These are phyloP conservation scores for Malus hybrid DNA, from an alignment of 331 rosid species.

Conservation along the genomic window DNA sequence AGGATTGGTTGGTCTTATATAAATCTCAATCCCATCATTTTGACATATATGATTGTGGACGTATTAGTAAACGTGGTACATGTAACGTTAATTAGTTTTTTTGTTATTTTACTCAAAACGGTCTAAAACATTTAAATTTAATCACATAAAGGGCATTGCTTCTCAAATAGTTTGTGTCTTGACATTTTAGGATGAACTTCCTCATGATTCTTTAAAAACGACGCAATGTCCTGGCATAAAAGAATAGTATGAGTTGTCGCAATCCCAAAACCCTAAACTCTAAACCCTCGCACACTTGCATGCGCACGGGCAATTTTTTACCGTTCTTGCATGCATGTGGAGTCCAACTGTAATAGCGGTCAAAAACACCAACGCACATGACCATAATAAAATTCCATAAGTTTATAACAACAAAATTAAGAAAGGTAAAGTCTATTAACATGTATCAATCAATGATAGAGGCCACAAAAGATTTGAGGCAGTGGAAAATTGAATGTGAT, in stretches of 20 bases:
- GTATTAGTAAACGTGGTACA: too few relatives aligned
- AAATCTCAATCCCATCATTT: too few relatives aligned
- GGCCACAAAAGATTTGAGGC: too few relatives aligned
- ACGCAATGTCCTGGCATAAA: background rate
- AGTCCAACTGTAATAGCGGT: background rate
- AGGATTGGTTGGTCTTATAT: background rate
- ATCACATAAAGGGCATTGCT: background rate
- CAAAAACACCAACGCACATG: background rate
- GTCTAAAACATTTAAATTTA: background rate
- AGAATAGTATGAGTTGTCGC: too few relatives aligned
- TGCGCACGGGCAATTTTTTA: background rate
- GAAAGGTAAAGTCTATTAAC: too few relatives aligned
- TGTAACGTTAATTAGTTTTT: background rate
- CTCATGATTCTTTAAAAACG: background rate
- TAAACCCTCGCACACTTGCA: background rate
- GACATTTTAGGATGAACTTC: background rate
- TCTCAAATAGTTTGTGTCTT: background rate
- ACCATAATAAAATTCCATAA: background rate
- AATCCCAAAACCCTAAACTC: background rate
- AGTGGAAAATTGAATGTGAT: slow-evolving; percentile 2
- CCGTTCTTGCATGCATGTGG: background rate
- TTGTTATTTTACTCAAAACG: background rate
- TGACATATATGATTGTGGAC: too few relatives aligned
- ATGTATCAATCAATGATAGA: too few relatives aligned
- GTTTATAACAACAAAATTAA: too few relatives aligned